Conservation (phyloP, 148 eudicot species). For the Rhododendron ovatum region DNA sequence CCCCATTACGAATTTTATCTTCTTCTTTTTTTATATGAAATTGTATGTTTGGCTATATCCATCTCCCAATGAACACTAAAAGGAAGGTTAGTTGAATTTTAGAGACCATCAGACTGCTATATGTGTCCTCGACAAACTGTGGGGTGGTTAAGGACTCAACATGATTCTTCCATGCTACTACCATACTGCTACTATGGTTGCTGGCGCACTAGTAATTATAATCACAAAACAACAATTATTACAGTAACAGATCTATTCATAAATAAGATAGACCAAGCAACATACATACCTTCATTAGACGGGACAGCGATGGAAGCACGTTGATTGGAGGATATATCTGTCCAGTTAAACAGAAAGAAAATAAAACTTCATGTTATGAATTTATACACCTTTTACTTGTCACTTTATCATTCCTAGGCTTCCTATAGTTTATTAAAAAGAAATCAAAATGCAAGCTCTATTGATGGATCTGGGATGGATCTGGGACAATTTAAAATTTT, state of each 20-base stretch:
- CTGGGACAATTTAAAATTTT: not conserved
- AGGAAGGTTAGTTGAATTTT: not conserved
- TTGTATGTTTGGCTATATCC: not conserved
- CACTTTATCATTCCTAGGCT: not conserved
- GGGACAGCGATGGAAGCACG: slow-evolving; percentile 95
- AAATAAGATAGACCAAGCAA: not conserved
- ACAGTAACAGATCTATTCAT: not conserved
- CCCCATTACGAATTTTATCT: not conserved
- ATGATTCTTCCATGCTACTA: not conserved
- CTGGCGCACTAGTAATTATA: not conserved
- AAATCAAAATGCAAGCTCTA: not conserved
- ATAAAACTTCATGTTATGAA: not conserved
- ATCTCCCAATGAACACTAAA: not conserved
- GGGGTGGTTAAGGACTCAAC: not conserved
- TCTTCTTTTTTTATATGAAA: no score
- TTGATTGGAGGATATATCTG: slow-evolving; percentile 99
- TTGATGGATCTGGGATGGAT: not conserved
- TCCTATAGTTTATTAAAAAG: not conserved
- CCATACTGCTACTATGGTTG: not conserved
- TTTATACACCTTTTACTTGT: not conserved
- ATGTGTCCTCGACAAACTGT: not conserved
- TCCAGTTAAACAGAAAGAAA: slow-evolving; percentile 14
- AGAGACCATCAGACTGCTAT: not conserved
- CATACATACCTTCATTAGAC: slow-evolving; percentile 81
- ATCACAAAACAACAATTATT: not conserved